Conservation (phyloP, 129 eudicot species). For the Flaveria linearis region DNA sequence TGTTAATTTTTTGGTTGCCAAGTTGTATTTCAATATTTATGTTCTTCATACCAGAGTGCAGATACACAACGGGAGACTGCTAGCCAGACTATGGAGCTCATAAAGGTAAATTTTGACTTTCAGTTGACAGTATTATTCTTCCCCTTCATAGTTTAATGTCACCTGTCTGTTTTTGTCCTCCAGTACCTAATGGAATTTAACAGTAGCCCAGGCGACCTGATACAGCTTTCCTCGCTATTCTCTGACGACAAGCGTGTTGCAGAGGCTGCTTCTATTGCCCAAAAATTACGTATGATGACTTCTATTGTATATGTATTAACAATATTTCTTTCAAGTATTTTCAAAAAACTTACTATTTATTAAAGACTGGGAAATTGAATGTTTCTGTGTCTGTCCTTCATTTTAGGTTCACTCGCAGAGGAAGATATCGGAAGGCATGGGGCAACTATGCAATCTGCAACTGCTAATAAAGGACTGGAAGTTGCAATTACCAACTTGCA, state of each 20-base stretch:
- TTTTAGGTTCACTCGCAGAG: constrained; percentile 82
- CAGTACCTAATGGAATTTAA: constrained; percentile 95
- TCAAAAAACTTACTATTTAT: neutral
- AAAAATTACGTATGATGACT: constrained; percentile 75
- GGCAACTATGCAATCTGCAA: constrained; percentile 56
- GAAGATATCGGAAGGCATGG: constrained; percentile 89
- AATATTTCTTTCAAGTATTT: neutral
- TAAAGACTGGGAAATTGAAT: constrained; percentile 12
- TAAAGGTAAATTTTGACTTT: constrained; percentile 58
- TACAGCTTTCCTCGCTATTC: constrained; percentile 83
- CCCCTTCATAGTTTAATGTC: constrained; percentile 21
- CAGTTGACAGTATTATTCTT: neutral
- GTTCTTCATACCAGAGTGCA: constrained; percentile 63
- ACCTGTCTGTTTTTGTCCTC: constrained; percentile 27
- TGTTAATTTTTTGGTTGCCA: constrained; percentile 1
- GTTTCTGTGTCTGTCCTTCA: constrained; percentile 15
- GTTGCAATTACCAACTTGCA: constrained; percentile 92
- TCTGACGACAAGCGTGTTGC: constrained; percentile 96
- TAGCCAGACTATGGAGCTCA: constrained; percentile 90
- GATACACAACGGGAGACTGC: constrained; percentile 97
- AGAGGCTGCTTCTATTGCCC: constrained; percentile 96
- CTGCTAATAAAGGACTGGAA: constrained; percentile 90
- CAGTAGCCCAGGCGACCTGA: constrained; percentile 71
- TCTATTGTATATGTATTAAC: neutral
- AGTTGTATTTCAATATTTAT: too few species aligned